Base-by-base conservation (phyloP, 1,139 yeast species). In the Debaryomyces singareniensis region DNA sequence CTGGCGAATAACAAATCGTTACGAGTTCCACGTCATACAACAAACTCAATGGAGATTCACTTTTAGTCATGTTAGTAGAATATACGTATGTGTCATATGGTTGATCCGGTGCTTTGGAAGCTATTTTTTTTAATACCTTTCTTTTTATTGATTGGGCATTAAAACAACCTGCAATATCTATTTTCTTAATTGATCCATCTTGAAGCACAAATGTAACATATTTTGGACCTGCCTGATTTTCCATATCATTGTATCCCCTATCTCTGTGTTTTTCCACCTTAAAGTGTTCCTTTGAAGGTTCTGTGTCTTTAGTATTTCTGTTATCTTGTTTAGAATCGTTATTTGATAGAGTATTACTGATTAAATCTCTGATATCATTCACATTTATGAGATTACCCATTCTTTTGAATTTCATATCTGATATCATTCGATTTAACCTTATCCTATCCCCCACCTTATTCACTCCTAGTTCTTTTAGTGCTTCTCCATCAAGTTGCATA, bases 11-110 rank as follows among this genome's bases (percentile, higher is more conserved):
- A 47, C 95, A 83, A 5, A 84, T 76, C 0, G 94, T 78, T 2
- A 84, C 85, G 28, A 87, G 65, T 49, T 85, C 96, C 10, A 81
- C 83, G 44, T 85, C 95, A 44, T 73, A 78, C 26, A 87, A 59
- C 21, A 73, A 49, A 32, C 71, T 76, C 2, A 78, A 55, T 7
- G 27, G 28, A 6, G 29, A 3, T 60, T 16, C 29, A 20, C 26
- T 28, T 13, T 25, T 28, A 21, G 13, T 75, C 75, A 21, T 60
- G 9, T 26, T 22, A 53, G 26, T 27, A 11, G 49, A 43, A 30
- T 64, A 68, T 12, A 65, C 51, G 37, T 62, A 67, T 1, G 69
- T 59, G 31, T 68, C 75, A 29, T 75, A 71, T 16, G 46, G 37
- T 11, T 47, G 44, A 33, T 61, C 63, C 38, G 54, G 58, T 36